Evolutionary conservation across 805 yeast species (phyloP), one percentile per base, ranked within the genome.

Genomic region (Sporopachydermia quercuum): DNA sequence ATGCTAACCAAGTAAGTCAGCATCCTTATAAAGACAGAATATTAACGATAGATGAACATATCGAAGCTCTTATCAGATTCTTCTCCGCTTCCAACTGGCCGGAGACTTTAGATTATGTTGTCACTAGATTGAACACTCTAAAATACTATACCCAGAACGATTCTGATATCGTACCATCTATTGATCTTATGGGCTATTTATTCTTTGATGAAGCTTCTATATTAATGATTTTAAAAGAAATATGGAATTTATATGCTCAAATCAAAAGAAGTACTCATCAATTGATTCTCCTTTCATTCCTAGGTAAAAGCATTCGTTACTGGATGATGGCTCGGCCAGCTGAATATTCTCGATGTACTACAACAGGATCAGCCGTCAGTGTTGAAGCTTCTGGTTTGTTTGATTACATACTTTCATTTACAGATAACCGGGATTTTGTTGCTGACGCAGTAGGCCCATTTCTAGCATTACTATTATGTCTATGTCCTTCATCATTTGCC

Each of bases 271-370:
- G 66, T 3, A 55, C 70, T 1, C 74, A 70, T 43, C 66, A 66
- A 40, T 65, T 63, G 44, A 41, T 71, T 15, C 44, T 71, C 5
- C 55, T 71, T 36, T 56, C 62, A 35, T 72, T 63, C 43, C 59
- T 73, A 36, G 50, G 71, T n/a, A 63, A 65, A 38, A 53, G 71
- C 3, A 45, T 73, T 4, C 56, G 60, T 42, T 54, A 59, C 34
- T 76, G 81, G 80, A 58, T 70, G 2, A 49, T 65, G 40, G 60
- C 72, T 8, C 59, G 73, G 45, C 69, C 77, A 0, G 40, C 47
- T 3, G 75, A 73, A 39, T 72, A 60, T 43, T 39, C 63, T 43
- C 15, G 37, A 19, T 15, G 42, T 37, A 4, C 27, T 41, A n/a
- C 30, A 3, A 18, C 13, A 4, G 19, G 36, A 5, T 39, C 38